Base-by-base conservation (phyloP, 352 stramenopile species). In the Phytophthora ramorum region DNA sequence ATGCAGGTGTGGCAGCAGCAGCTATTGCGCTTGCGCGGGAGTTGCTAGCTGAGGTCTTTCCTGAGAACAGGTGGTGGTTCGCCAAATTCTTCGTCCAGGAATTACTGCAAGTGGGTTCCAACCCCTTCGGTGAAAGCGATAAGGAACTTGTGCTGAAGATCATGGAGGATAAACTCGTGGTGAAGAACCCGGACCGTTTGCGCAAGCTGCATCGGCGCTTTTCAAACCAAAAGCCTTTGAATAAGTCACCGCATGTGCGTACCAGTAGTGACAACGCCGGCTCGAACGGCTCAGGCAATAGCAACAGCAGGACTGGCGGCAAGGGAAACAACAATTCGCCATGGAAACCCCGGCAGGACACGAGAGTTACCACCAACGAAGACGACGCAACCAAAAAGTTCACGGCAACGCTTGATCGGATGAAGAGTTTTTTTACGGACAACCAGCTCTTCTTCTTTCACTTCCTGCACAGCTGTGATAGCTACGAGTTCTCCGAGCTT, bases 361-460 rank as follows among this genome's bases (percentile, higher is more conserved):
- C 40, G 4, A 49, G 14, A 47, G 26, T 47, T 24, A 35, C 22
- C n/a, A n/a, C 32, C 54, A 19, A 68, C 48, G 12, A 69, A 75
- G 53, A 67, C 17, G 12, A n/a, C n/a, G n/a, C n/a, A n/a, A n/a
- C n/a, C n/a, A n/a, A n/a, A n/a, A n/a, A n/a, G n/a, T n/a, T n/a
- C 14, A 71, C 61, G 10, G 63, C 66, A 10, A 68, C 63, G 16
- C 57, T 84, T 7, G 60, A 79, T 2, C 63, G 63, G 3, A 78
- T 86, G 63, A 72, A 70, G 8, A 26, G 19, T 1, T 76, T 75
- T 24, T 89, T 92, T 47, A 77, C 71, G 12, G 80, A 92, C 38
- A 91, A 89, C 40, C 81, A 92, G 67, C 73, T 84, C 13, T 92
- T 92, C 63, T 92, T 92, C 55, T 85, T 85, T 45, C 78, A 92